These are phyloP conservation scores for Aspergillus sp. DNA, from an alignment of 2,329 filamentous ascomycete genomes.

Conservation along the genomic window DNA sequence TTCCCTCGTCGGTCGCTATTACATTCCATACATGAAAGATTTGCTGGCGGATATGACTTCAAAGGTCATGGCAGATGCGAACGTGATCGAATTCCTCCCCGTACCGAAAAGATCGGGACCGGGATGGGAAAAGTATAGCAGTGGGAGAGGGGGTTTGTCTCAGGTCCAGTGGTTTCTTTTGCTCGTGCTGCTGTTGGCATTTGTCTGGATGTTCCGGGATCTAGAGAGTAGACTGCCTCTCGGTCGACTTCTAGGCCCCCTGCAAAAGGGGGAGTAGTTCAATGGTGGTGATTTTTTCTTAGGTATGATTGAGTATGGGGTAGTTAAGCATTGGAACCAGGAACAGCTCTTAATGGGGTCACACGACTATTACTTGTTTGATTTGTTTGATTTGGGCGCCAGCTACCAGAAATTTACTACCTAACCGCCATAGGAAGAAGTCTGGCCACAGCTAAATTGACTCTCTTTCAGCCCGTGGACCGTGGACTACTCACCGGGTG, in stretches of 20 bases:
- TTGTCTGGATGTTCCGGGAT: background rate
- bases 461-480: too few relatives aligned
- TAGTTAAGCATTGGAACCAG: background rate
- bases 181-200: background rate
- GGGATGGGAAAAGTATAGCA: constrained; percentile 15
- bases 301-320: background rate
- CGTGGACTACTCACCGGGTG: too few relatives aligned
- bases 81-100: constrained; percentile 15
- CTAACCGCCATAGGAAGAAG: too few relatives aligned
- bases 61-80: constrained; percentile 16
- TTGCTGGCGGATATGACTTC: constrained; percentile 17
- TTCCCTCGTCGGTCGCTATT: constrained; percentile 18
- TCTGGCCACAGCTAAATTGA: too few relatives aligned
- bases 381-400: too few relatives aligned
- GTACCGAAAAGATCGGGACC: constrained; percentile 5
- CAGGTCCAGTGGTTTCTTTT: background rate
- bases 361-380: too few relatives aligned
- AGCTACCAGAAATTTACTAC: too few relatives aligned
- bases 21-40: constrained; percentile 15
- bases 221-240: background rate
- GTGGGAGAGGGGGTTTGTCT: background rate
- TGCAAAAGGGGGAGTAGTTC: background rate
- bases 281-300: background rate
- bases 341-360: background rate
- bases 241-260: background rate